Evolutionary conservation across 192 early-diverging fungal species (phyloP).

Genomic region (Coemansia sp.): DNA sequence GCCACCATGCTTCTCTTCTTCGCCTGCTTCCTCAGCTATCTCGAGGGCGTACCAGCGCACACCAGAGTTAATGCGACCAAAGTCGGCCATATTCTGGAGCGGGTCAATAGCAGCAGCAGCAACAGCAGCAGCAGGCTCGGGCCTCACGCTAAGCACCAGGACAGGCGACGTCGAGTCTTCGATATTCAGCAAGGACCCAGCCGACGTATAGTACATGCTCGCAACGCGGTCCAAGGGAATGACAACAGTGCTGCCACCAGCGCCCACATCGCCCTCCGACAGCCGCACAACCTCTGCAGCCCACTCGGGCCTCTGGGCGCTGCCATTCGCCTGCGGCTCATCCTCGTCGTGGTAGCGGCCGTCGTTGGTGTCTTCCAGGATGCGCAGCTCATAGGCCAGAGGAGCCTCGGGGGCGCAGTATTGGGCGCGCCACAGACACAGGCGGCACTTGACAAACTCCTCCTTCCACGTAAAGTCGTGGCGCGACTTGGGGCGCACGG

Average conservation of each 20-base stretch:
- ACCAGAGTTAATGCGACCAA: constrained; percentile 35
- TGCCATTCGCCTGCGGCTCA: neutral
- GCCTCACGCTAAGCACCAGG: constrained; percentile 66
- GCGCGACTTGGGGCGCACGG: constrained; percentile 61
- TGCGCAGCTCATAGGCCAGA: constrained; percentile 59
- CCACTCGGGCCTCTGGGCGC: too few species aligned
- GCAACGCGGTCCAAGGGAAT: constrained; percentile 56
- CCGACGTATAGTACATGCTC: constrained; percentile 73
- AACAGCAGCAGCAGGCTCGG: constrained; percentile 6
- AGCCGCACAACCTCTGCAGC: constrained; percentile 10
- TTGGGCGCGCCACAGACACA: constrained; percentile 31
- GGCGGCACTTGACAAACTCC: constrained; percentile 65
- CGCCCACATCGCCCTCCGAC: neutral
- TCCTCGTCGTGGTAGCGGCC: constrained; percentile 71
- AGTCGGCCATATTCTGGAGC: neutral
- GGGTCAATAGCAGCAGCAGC: constrained; percentile 2
- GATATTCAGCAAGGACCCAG: constrained; percentile 74
- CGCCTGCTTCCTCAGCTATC: constrained; percentile 6
- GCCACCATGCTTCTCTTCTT: neutral
- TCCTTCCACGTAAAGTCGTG: constrained; percentile 83
- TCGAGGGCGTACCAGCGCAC: constrained; percentile 36
- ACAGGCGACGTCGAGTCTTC: constrained; percentile 71
- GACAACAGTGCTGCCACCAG: constrained; percentile 16
- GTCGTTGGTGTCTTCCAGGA: constrained; percentile 73
- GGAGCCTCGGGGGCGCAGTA: neutral